Evolutionary conservation across 176 grass and related monocot species (phyloP).

Genomic region (Panicum miliaceum): DNA sequence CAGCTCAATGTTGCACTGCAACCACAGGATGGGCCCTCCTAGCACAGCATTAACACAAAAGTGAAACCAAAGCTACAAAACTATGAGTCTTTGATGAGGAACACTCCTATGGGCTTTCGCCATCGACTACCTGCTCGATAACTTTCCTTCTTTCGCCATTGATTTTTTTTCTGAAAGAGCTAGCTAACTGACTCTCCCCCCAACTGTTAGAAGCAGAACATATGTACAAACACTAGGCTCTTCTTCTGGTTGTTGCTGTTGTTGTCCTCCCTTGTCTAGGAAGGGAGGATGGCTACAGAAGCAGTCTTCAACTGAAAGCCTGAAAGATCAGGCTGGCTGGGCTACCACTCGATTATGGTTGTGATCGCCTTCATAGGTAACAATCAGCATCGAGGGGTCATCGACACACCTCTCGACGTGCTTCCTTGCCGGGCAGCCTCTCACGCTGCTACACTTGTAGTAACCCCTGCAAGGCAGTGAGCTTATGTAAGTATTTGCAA

Average conservation of each 20-base stretch:
- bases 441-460: conserved; percentile 94
- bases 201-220: conserved; percentile 52
- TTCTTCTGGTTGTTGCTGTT: neutral
- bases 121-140: conserved; percentile 26
- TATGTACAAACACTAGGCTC: conserved; percentile 59
- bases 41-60: conserved; percentile 27
- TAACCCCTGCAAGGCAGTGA: conserved; percentile 68
- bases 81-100: conserved; percentile 40
- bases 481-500: neutral
- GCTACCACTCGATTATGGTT: conserved; percentile 56
- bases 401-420: conserved; percentile 89
- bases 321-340: conserved; percentile 54
- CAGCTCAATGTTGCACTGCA: conserved; percentile 47
- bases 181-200: conserved; percentile 20
- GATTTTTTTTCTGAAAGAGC: conserved; percentile 49
- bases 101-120: conserved; percentile 1
- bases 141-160: conserved; percentile 39
- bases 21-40: conserved; percentile 36
- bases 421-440: conserved; percentile 88
- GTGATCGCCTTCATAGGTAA: conserved; percentile 94
- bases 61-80: conserved; percentile 48
- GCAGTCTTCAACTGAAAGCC: conserved; percentile 3
- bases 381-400: conserved; percentile 86
- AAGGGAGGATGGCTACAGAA: conserved; percentile 8
- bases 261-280: conserved; percentile 32